phyloP scores from a whole-genome alignment of 345 rosid genomes.

The Microthlaspi erraticum region DNA sequence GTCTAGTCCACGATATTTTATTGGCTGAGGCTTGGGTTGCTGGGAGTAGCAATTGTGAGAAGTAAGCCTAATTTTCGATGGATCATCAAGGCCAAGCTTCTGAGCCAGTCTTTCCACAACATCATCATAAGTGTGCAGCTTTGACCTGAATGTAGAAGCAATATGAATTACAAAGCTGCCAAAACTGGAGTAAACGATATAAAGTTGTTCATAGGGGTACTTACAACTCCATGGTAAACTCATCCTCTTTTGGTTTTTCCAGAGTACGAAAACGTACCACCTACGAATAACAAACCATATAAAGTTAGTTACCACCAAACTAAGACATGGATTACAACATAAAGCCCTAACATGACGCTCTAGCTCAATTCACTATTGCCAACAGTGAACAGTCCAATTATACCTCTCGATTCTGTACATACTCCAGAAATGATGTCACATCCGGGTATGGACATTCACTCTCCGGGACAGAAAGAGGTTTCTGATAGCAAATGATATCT shows the following conservation, averaged over 20 bases:
- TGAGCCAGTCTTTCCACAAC: conserved; percentile 88
- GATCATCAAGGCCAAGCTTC: conserved; percentile 84
- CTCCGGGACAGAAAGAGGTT: conserved; percentile 59
- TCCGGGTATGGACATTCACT: conserved; percentile 68
- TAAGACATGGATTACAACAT: conserved; percentile 21
- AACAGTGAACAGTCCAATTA: conserved; percentile 21
- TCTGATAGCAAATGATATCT: conserved; percentile 96
- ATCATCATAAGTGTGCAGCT: conserved; percentile 81
- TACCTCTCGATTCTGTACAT: conserved; percentile 97
- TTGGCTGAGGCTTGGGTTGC: conserved; percentile 96
- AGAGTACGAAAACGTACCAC: conserved; percentile 85
- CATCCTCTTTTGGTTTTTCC: conserved; percentile 93
- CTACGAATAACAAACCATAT: conserved; percentile 47
- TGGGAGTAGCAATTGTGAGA: conserved; percentile 99
- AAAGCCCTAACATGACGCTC: conserved; percentile 20
- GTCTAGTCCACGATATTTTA: conserved; percentile 86
- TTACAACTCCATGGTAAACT: conserved; percentile 86
- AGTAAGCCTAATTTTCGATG: conserved; percentile 89
- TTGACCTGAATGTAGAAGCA: conserved; percentile 68
- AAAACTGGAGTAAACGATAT: conserved; percentile 6
- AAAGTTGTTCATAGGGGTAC: conserved; percentile 42
- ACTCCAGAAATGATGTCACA: conserved; percentile 89
- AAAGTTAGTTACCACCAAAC: conserved; percentile 29
- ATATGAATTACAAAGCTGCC: conserved; percentile 33
- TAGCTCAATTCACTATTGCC: conserved; percentile 22